Evolutionary conservation across 495 filamentous ascomycete species (phyloP).

Genomic region (Xylaria intraflava): DNA sequence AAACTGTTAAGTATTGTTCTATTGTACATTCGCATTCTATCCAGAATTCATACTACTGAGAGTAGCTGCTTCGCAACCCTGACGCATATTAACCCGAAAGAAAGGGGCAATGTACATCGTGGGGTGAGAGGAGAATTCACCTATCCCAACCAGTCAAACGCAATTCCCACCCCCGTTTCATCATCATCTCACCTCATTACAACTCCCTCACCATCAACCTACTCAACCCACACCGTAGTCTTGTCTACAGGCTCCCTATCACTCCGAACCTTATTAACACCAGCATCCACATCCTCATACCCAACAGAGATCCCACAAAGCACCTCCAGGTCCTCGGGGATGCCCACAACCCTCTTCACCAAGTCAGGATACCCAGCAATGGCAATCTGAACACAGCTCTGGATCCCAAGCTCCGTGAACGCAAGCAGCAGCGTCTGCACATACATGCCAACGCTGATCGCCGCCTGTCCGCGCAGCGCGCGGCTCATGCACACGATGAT

Average conservation of each 20-base stretch:
- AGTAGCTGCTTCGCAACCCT: too few species aligned
- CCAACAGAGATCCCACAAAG: slow-evolving; percentile 13
- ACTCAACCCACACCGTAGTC: slow-evolving; percentile 1
- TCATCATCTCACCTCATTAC: background rate
- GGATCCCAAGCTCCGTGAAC: slow-evolving; percentile 11
- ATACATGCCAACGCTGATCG: slow-evolving; percentile 15
- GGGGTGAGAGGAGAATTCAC: background rate
- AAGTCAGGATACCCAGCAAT: slow-evolving; percentile 12
- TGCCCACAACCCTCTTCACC: slow-evolving; percentile 4
- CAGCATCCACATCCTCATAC: background rate
- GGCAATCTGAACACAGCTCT: slow-evolving; percentile 14
- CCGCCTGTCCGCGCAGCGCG: background rate
- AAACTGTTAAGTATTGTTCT: too few species aligned
- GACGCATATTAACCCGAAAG: too few species aligned
- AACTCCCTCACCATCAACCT: too few species aligned
- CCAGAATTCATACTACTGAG: too few species aligned
- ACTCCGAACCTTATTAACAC: slow-evolving; percentile 4
- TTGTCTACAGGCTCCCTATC: background rate
- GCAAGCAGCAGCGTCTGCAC: slow-evolving; percentile 14
- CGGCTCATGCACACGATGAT: slow-evolving; percentile 15
- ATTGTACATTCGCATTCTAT: too few species aligned
- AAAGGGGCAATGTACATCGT: too few species aligned
- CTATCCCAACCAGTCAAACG: background rate
- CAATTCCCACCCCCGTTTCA: background rate
- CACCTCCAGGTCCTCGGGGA: slow-evolving; percentile 9